These are phyloP conservation scores for Malassezia vespertilionis DNA, from an alignment of 1,284 basidiomycete species.

Conservation along the genomic window DNA sequence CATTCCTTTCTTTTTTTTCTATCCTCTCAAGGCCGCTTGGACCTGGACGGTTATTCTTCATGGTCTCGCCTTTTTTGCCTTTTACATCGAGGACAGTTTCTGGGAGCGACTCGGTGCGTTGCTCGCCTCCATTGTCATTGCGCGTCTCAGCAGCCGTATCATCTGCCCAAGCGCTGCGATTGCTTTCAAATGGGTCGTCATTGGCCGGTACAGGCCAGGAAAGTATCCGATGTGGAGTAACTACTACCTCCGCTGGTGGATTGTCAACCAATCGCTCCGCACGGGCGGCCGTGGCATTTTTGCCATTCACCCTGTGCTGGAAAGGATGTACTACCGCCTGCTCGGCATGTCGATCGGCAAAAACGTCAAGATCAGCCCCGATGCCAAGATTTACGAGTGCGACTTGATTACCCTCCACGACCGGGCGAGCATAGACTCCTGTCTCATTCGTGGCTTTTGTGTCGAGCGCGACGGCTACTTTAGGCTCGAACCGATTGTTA, in stretches of 20 bases:
- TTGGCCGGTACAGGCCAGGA: constrained; percentile 44
- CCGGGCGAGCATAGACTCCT: constrained; percentile 44
- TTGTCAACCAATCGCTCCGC: constrained; percentile 47
- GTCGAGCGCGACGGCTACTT: constrained; percentile 47
- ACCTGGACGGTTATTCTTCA: constrained; percentile 47
- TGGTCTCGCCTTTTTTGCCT: constrained; percentile 46
- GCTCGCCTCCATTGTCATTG: constrained; percentile 41
- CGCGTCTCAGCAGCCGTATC: constrained; percentile 44
- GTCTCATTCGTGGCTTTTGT: constrained; percentile 45
- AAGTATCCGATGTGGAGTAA: constrained; percentile 48
- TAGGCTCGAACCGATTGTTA: constrained; percentile 44
- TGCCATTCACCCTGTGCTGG: constrained; percentile 32
- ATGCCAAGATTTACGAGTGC: constrained; percentile 40
- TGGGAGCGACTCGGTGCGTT: constrained; percentile 46
- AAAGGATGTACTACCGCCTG: constrained; percentile 43
- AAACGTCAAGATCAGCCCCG: constrained; percentile 41
- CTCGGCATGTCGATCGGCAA: constrained; percentile 45
- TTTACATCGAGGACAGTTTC: constrained; percentile 45
- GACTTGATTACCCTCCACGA: constrained; percentile 47
- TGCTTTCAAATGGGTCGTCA: constrained; percentile 47
- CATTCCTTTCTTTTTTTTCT: constrained; percentile 45
- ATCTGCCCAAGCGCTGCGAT: constrained; percentile 46
- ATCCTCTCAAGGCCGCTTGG: constrained; percentile 46
- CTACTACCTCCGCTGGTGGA: constrained; percentile 47
- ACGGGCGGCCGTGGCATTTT: constrained; percentile 46